Evolutionary conservation across 225 moss, liverwort and hornwort species (phyloP).

Genomic region (Anthoceros angustus): DNA sequence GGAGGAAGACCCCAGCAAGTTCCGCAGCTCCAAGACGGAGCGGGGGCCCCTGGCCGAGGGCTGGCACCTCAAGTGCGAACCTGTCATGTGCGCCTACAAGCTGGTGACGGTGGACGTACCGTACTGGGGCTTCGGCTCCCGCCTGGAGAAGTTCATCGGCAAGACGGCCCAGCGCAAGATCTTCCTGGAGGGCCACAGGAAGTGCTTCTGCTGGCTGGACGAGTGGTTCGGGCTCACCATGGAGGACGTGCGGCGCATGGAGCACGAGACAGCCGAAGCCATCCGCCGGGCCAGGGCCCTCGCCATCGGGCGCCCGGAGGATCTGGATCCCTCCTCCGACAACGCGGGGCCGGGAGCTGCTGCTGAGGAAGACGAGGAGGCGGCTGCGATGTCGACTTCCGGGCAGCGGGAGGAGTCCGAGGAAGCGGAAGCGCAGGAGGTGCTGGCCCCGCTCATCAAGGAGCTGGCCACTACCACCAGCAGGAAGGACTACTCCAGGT

Average conservation of each 20-base stretch:
- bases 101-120: conserved; percentile 88
- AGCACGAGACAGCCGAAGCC: not conserved
- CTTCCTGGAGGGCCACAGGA: conserved; percentile 69
- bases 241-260: conserved; percentile 47
- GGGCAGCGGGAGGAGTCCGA: not conserved
- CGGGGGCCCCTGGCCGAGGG: conserved; percentile 56
- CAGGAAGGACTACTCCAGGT: not conserved
- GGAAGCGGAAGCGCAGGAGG: not conserved
- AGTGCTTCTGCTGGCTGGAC: conserved; percentile 80
- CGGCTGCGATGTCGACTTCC: not conserved
- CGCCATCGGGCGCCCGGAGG: conserved; percentile 2
- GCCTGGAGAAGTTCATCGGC: conserved; percentile 53
- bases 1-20: conserved; percentile 56
- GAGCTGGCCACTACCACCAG: not conserved
- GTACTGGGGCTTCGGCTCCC: conserved; percentile 96
- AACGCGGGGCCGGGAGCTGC: not conserved
- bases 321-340: not conserved
- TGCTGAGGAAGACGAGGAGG: not conserved
- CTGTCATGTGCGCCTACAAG: conserved; percentile 93
- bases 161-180: conserved; percentile 65
- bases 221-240: conserved; percentile 77
- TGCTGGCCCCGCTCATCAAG: not conserved
- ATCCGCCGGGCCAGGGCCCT: conserved; percentile 15
- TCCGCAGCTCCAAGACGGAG: conserved; percentile 55
- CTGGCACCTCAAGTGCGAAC: conserved; percentile 65